Evolutionary conservation across 2,329 filamentous ascomycete species (phyloP).

Genomic region (Aspergillus tamarii): DNA sequence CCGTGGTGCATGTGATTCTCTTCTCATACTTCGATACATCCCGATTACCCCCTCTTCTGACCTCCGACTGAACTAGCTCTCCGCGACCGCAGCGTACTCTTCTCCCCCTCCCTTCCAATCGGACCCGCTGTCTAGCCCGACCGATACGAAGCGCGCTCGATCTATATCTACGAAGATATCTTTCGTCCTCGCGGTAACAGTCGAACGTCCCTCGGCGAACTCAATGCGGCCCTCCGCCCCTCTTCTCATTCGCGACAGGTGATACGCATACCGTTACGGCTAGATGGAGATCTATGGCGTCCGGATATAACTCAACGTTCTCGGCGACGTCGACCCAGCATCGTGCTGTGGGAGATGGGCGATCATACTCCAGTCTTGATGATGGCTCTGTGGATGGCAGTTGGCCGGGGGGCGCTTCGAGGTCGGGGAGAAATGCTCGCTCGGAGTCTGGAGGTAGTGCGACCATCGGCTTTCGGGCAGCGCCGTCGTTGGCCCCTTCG

Average conservation of each 20-base stretch:
- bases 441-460: conserved; percentile 61
- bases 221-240: conserved; percentile 37
- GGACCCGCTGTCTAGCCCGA: conserved; percentile 15
- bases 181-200: conserved; percentile 1
- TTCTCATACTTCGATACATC: conserved; percentile 2
- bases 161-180: conserved; percentile 1
- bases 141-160: conserved; percentile 11
- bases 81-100: conserved; percentile 13
- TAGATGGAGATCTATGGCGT: conserved; percentile 52
- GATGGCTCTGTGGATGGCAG: conserved; percentile 42
- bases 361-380: conserved; percentile 44
- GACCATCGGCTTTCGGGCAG: conserved; percentile 65
- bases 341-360: conserved; percentile 41
- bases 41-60: conserved; percentile 9
- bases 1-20: conserved; percentile 14
- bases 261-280: conserved; percentile 38
- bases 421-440: conserved; percentile 45
- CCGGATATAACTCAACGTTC: conserved; percentile 46
- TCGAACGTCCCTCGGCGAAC: conserved; percentile 9
- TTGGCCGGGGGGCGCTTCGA: conserved; percentile 39
- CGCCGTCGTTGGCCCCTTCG: conserved; percentile 68
- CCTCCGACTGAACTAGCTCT: conserved; percentile 1
- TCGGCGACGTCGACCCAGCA: conserved; percentile 47
- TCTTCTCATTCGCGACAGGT: conserved; percentile 35
- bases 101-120: conserved; percentile 19